Base-by-base conservation (phyloP, 2,329 filamentous ascomycete genomes). In the Claviceps fusiformis region DNA sequence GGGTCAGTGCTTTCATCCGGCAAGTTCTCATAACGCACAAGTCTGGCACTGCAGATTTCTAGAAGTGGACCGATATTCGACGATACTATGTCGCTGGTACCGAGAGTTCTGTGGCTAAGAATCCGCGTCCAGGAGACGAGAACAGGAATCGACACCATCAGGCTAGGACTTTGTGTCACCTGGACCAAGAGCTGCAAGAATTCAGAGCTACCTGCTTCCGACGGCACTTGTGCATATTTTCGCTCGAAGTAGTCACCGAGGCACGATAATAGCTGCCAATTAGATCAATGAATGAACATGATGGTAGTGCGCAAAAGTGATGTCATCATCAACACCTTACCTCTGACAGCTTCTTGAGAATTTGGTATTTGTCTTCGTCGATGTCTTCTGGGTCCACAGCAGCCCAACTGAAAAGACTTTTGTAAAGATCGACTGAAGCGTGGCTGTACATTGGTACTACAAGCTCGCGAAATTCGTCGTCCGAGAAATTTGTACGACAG, bases 341-440 rank as follows among this genome's bases (percentile, higher is more conserved):
- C 80, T 98, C 93, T 1, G 91, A 90, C 50, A 97, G 81, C 70
- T 95, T 96, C 73, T 97, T 97, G 45, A 88, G 83, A 61, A 96
- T 83, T 55, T 89, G 83, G 67, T 98, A 97, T 66, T 90, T 95
- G 64, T 90, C 85, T 64, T 95, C 89, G 61, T 96, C 88, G 56
- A 95, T 82, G 62, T 95, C 86, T 57, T 88, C 81, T 3, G 89
- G 80, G 59, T 90, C 86, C 47, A 92, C 84, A 11, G 82, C 71
- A 5, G 89, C 88, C 87, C 88, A 93, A 58, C 86, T 81, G 63
- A 89, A 90, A 13, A 95, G 76, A 57, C 83, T 80, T 58, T 79
- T 81, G 61, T 91, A 81, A 8, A 95, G 76, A 43, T 79, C 76
- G 46, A 95, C 79, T 58, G 84, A 86, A 55, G 82, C 76, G n/a